These are phyloP conservation scores for Monilinia fructicola DNA, from an alignment of 2,329 filamentous ascomycete species.

Conservation along the genomic window DNA sequence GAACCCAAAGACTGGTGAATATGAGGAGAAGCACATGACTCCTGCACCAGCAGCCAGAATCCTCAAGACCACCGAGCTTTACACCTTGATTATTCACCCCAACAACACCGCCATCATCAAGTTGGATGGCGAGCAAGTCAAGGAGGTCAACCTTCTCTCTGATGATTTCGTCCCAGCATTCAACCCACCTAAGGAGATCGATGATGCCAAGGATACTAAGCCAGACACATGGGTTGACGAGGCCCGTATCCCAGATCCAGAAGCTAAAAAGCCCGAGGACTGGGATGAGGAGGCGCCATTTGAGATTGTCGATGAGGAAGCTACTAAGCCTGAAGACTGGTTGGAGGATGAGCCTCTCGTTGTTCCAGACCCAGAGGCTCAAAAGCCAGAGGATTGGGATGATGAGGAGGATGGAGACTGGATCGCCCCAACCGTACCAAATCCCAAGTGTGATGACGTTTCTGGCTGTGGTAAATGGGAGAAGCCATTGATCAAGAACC, in stretches of 20 bases:
- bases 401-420: constrained; percentile 99
- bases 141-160: constrained; percentile 78
- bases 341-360: constrained; percentile 82
- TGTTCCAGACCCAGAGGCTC: constrained; percentile 86
- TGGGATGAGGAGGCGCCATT: constrained; percentile 99
- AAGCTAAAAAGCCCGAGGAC: constrained; percentile 94
- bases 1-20: constrained; percentile 99
- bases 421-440: constrained; percentile 78
- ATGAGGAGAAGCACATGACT: constrained; percentile 98
- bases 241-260: constrained; percentile 84
- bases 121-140: constrained; percentile 85
- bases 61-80: constrained; percentile 88
- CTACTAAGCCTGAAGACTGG: constrained; percentile 92
- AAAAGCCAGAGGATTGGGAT: constrained; percentile 99
- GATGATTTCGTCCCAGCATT: constrained; percentile 93
- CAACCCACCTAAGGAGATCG: constrained; percentile 93
- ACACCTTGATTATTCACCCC: constrained; percentile 93
- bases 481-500: constrained; percentile 87
- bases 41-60: constrained; percentile 82
- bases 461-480: constrained; percentile 94
- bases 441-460: constrained; percentile 91
- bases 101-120: constrained; percentile 94
- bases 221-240: constrained; percentile 95
- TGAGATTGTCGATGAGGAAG: constrained; percentile 92
- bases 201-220: constrained; percentile 91